A percentile compares a stretch with the other conserved stretches of the same genome.
Conservation (phyloP, 345 rosid species). For the sweet orange (Citrus sinensis) region DVS_A1.0 CM039162.1:8783501-8784000, state of each 20-base stretch:
- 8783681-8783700: neutral
- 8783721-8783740: neutral
- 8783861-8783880: neutral
- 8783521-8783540: neutral
- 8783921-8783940: neutral
- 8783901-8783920: neutral
- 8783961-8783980: neutral
- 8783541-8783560: neutral
- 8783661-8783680: neutral
- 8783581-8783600: no score
- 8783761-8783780: neutral
- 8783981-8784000: no score
- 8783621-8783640: neutral
- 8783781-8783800: neutral
- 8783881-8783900: neutral
- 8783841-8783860: neutral
- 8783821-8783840: slow-evolving; percentile 7
- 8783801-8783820: neutral
- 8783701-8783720: neutral
- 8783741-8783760: neutral
- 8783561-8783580: neutral
- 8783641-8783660: slow-evolving; percentile 3
- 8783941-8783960: neutral
- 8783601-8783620: neutral
- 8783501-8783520: neutral